Evolutionary conservation across 805 yeast genomes (phyloP).

Genomic region (Wickerhamiella sergipiensis): DNA sequence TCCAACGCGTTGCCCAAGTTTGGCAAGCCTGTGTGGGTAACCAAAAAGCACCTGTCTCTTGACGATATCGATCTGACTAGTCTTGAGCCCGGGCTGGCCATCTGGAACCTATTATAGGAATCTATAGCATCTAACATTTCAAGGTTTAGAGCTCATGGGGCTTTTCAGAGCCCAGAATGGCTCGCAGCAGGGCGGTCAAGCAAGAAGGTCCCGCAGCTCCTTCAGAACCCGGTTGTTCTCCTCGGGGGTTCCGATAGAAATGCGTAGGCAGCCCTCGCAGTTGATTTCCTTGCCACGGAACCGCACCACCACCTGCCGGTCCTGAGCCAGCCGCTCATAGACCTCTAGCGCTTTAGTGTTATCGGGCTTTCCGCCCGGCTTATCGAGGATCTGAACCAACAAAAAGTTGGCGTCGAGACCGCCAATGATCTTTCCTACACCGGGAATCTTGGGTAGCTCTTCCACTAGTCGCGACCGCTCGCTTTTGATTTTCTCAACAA

Average conservation of each 20-base stretch:
- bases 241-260: slow-evolving; percentile 70
- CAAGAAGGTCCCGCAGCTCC: slow-evolving; percentile 31
- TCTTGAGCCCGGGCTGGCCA: slow-evolving; percentile 41
- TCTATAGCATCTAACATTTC: background rate
- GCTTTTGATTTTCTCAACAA: slow-evolving; percentile 34
- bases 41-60: slow-evolving; percentile 42
- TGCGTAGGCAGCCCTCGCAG: slow-evolving; percentile 75
- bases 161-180: no score
- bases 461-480: slow-evolving; percentile 45
- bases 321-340: slow-evolving; percentile 57
- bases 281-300: slow-evolving; percentile 85
- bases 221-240: slow-evolving; percentile 52
- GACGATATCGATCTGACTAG: slow-evolving; percentile 35
- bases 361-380: slow-evolving; percentile 44
- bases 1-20: background rate
- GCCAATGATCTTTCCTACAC: slow-evolving; percentile 67
- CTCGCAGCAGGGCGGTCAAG: no score
- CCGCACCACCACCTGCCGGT: slow-evolving; percentile 70
- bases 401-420: slow-evolving; percentile 81
- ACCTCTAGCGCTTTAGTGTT: slow-evolving; percentile 51
- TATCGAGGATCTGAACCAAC: slow-evolving; percentile 54
- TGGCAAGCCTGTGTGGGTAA: slow-evolving; percentile 16
- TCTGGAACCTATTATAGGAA: slow-evolving; percentile 14
- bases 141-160: no score
- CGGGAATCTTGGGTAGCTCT: slow-evolving; percentile 41